These are phyloP conservation scores for Starmera quercuum DNA, from an alignment of 805 yeast species.

Conservation along the genomic window DNA sequence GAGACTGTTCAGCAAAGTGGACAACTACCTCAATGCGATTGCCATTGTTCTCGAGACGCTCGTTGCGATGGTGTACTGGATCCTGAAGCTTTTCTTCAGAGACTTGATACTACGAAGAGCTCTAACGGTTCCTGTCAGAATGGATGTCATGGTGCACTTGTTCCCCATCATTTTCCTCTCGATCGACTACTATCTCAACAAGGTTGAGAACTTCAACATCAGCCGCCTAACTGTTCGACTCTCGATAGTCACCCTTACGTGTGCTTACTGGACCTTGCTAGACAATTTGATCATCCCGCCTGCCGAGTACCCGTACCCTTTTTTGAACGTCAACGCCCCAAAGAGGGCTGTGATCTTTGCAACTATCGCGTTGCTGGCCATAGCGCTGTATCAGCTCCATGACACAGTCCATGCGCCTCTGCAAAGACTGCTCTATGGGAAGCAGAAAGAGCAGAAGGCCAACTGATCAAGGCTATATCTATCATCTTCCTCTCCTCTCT, in stretches of 20 bases:
- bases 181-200: slow-evolving; percentile 46
- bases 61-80: slow-evolving; percentile 66
- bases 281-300: slow-evolving; percentile 38
- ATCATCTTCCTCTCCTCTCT: no score
- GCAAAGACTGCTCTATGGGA: no score
- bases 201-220: slow-evolving; percentile 35
- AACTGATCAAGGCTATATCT: no score
- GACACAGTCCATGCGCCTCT: slow-evolving; percentile 26
- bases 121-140: slow-evolving; percentile 34
- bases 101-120: slow-evolving; percentile 6
- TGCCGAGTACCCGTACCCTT: slow-evolving; percentile 59
- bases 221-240: slow-evolving; percentile 31
- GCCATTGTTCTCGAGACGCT: slow-evolving; percentile 52
- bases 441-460: no score
- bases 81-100: slow-evolving; percentile 38
- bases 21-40: slow-evolving; percentile 30
- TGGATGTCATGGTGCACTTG: slow-evolving; percentile 55
- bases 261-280: slow-evolving; percentile 46
- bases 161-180: slow-evolving; percentile 47
- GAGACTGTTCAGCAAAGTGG: background rate
- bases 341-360: slow-evolving; percentile 41
- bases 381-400: slow-evolving; percentile 21
- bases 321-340: slow-evolving; percentile 44
- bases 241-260: slow-evolving; percentile 31
- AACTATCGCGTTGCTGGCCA: slow-evolving; percentile 32